These are phyloP conservation scores for Boletus smithii DNA, from an alignment of 1,284 basidiomycete species.

Conservation along the genomic window DNA sequence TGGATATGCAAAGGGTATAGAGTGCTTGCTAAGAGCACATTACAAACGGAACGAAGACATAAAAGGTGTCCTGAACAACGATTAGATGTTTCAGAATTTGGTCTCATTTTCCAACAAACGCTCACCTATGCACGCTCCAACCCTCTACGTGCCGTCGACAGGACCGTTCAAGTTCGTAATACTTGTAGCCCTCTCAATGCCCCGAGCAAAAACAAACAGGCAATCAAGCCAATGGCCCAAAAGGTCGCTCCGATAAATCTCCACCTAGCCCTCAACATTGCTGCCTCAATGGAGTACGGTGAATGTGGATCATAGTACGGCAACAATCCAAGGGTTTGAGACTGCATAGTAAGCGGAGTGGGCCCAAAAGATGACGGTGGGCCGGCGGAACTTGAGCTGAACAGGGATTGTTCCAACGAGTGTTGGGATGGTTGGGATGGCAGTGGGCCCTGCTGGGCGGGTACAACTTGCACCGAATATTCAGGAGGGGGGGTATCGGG, in stretches of 20 bases:
- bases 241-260: slow-evolving; percentile 43
- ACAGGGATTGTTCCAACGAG: slow-evolving; percentile 11
- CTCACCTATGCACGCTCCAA: background rate
- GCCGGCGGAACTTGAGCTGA: slow-evolving; percentile 15
- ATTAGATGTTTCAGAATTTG: too few relatives aligned
- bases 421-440: slow-evolving; percentile 15
- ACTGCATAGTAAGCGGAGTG: slow-evolving; percentile 39
- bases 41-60: too few relatives aligned
- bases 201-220: slow-evolving; percentile 21
- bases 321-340: slow-evolving; percentile 31
- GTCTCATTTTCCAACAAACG: background rate
- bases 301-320: slow-evolving; percentile 51
- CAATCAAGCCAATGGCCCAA: slow-evolving; percentile 41
- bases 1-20: background rate
- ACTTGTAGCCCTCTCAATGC: slow-evolving; percentile 6
- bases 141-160: background rate
- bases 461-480: slow-evolving; percentile 28
- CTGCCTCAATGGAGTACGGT: slow-evolving; percentile 42
- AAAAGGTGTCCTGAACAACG: too few relatives aligned
- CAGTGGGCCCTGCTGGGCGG: slow-evolving; percentile 10
- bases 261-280: slow-evolving; percentile 42
- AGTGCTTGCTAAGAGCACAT: background rate
- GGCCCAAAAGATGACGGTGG: slow-evolving; percentile 35
- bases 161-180: slow-evolving; percentile 2
- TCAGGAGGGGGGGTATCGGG: slow-evolving; percentile 32